Evolutionary conservation across 495 filamentous ascomycete species (phyloP).

Genomic region (Aspergillus bertholletiae): DNA sequence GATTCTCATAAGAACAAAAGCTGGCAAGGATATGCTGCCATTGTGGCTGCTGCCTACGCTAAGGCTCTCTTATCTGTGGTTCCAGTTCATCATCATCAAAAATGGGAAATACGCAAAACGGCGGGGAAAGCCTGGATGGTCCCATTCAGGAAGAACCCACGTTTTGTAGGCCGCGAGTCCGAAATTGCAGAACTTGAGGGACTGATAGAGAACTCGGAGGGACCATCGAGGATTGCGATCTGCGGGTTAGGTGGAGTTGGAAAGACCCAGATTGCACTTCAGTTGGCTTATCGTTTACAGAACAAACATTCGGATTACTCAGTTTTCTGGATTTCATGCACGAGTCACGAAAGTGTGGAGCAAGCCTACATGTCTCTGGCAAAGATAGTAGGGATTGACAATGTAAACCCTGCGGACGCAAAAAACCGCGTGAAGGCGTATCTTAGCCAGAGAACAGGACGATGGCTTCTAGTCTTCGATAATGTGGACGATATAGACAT

Average conservation of each 20-base stretch:
- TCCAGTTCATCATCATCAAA: not conserved
- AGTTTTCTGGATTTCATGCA: conserved; percentile 48
- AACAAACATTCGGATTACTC: conserved; percentile 35
- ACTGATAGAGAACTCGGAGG: not conserved
- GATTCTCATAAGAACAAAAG: too few relatives aligned
- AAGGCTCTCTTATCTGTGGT: not conserved
- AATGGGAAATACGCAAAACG: not conserved
- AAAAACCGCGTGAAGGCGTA: conserved; percentile 25
- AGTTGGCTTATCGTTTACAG: conserved; percentile 41
- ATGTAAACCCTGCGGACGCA: conserved; percentile 16
- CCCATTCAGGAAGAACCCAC: too few relatives aligned
- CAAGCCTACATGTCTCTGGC: conserved; percentile 42
- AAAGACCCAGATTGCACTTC: conserved; percentile 51
- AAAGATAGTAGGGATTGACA: conserved; percentile 14
- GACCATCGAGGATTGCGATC: conserved; percentile 21
- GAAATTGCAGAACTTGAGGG: not conserved
- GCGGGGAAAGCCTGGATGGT: not conserved
- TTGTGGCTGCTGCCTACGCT: not conserved
- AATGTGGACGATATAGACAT: conserved; percentile 35
- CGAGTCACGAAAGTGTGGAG: conserved; percentile 37
- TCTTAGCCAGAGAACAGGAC: conserved; percentile 23
- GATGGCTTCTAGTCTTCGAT: too few relatives aligned
- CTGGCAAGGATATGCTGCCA: not conserved
- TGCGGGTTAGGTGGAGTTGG: conserved; percentile 46
- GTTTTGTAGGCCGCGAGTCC: not conserved